Percentiles rank a stretch among this genome's conserved stretches.
These are phyloP conservation scores for Rhizophora apiculata DNA, from an alignment of 345 rosid species.

Conservation along the genomic window DNA sequence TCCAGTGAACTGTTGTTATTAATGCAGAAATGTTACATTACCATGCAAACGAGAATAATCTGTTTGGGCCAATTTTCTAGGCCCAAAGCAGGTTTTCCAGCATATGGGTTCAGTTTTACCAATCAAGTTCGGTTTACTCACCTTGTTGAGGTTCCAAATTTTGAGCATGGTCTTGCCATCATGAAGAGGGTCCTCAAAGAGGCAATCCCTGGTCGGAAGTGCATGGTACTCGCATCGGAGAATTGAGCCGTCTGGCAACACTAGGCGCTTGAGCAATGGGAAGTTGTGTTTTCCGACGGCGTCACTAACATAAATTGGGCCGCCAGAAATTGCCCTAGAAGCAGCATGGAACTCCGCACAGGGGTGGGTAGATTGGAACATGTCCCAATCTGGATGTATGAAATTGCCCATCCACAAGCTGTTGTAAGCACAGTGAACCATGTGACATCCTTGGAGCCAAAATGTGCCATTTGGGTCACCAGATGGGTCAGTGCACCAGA, in stretches of 20 bases:
- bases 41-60: too few relatives aligned
- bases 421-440: slow-evolving; percentile 99
- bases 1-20: slow-evolving; percentile 63
- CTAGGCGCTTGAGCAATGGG: slow-evolving; percentile 58
- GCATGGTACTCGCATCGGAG: slow-evolving; percentile 83
- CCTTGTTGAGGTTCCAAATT: slow-evolving; percentile 98
- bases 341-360: slow-evolving; percentile 97
- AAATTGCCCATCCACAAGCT: slow-evolving; percentile 99
- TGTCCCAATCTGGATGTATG: slow-evolving; percentile 99
- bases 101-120: not conserved
- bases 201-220: slow-evolving; percentile 85
- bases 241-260: slow-evolving; percentile 73
- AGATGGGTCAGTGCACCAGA: slow-evolving; percentile 97
- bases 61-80: not conserved
- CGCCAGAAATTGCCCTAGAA: slow-evolving; percentile 91
- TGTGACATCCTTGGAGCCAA: slow-evolving; percentile 99
- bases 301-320: slow-evolving; percentile 86
- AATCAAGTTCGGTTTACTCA: slow-evolving; percentile 8
- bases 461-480: slow-evolving; percentile 94
- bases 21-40: not conserved
- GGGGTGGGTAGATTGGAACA: slow-evolving; percentile 97
- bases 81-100: not conserved
- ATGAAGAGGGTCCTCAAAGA: slow-evolving; percentile 89
- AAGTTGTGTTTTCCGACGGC: slow-evolving; percentile 82
- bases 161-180: slow-evolving; percentile 99